Percentiles rank a stretch among this genome's conserved stretches.
phyloP scores from a whole-genome alignment of 192 early-diverging fungal genomes.

The Backusella circina region DNA sequence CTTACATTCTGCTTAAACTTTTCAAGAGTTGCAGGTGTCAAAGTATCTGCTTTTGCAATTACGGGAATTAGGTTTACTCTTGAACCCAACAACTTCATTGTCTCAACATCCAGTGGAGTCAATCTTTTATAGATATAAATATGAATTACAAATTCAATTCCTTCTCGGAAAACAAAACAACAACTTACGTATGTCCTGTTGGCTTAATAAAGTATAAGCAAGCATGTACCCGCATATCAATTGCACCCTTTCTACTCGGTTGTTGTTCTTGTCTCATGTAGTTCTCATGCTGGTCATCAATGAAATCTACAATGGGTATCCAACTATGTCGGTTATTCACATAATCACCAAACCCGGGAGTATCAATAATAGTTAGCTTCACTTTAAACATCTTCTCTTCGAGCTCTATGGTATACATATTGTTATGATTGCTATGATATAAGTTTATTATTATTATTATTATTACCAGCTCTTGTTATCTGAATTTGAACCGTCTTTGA shows the following conservation, averaged over 20 bases:
- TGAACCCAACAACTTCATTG: conserved; percentile 90
- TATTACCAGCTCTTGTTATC: conserved; percentile 92
- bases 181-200: conserved; percentile 81
- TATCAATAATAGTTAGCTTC: conserved; percentile 92
- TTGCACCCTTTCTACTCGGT: conserved; percentile 78
- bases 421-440: neutral
- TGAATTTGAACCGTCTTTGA: conserved; percentile 97
- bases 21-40: conserved; percentile 79
- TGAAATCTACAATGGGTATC: conserved; percentile 93
- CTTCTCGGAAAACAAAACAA: neutral
- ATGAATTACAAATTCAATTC: neutral
- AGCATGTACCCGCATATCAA: conserved; percentile 91
- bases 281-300: conserved; percentile 91
- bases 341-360: conserved; percentile 98
- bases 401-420: conserved; percentile 55
- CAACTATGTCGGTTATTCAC: conserved; percentile 96
- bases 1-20: conserved; percentile 78
- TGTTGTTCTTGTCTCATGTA: conserved; percentile 93
- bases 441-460: too few species aligned
- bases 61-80: conserved; percentile 93
- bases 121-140: conserved; percentile 36
- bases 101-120: conserved; percentile 83
- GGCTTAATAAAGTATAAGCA: conserved; percentile 97
- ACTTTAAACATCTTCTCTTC: conserved; percentile 96
- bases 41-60: conserved; percentile 88